Evolutionary conservation across 2,329 filamentous ascomycete species (phyloP).

Genomic region (Exophiala alcalophila): DNA sequence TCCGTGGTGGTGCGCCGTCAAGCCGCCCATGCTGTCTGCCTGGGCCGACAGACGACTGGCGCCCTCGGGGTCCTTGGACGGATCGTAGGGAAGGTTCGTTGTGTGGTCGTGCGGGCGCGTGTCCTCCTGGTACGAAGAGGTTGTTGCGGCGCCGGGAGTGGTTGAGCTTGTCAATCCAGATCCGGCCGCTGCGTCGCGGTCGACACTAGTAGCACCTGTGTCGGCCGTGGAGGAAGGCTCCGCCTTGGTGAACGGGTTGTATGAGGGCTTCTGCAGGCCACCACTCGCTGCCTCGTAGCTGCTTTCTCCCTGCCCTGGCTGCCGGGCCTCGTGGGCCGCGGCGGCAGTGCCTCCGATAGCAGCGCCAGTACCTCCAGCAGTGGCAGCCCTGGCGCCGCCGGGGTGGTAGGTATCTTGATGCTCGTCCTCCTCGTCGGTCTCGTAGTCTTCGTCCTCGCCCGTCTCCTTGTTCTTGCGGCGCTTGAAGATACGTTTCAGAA

Average conservation of each 20-base stretch:
- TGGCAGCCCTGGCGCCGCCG: conserved; percentile 6
- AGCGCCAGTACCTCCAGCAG: conserved; percentile 12
- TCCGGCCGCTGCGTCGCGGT: no score
- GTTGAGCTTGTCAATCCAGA: no score
- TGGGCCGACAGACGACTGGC: no score
- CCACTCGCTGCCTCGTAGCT: conserved; percentile 15
- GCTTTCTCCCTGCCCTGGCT: not conserved
- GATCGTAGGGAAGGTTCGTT: conserved; percentile 13
- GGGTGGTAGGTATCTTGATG: conserved; percentile 15
- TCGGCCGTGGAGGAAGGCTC: conserved; percentile 4
- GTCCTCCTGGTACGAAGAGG: no score
- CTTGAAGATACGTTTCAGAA: conserved; percentile 30
- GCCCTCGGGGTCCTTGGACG: conserved; percentile 9
- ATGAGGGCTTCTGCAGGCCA: conserved; percentile 24
- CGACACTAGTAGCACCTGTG: no score
- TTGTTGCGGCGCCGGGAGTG: no score
- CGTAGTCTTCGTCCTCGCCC: conserved; percentile 29
- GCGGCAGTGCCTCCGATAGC: conserved; percentile 4
- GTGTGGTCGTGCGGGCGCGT: not conserved
- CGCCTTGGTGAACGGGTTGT: conserved; percentile 25
- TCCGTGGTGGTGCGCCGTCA: not conserved
- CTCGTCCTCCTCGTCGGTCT: conserved; percentile 25
- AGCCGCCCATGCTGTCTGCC: conserved; percentile 5
- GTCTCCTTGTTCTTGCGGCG: conserved; percentile 31
- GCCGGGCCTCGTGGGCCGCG: conserved; percentile 6